phyloP scores from a whole-genome alignment of 2,329 filamentous ascomycete genomes.

The Xylaria polymorpha region DNA sequence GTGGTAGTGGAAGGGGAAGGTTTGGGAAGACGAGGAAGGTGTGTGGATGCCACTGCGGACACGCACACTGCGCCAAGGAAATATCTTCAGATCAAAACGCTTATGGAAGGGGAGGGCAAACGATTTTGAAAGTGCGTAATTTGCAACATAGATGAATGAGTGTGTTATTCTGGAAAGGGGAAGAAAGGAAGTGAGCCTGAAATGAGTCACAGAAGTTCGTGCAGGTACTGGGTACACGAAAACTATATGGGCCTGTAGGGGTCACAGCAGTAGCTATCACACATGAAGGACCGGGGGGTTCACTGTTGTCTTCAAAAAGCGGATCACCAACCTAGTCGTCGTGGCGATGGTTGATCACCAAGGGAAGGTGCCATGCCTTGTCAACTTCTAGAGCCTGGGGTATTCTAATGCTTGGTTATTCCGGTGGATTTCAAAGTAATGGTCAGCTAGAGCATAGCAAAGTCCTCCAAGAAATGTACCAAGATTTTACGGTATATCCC shows the following conservation, averaged over 20 bases:
- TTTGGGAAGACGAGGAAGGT: conserved; percentile 1
- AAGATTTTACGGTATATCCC: too few species aligned
- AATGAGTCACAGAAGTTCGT: background rate
- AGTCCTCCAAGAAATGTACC: background rate
- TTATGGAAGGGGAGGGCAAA: background rate
- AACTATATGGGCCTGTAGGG: background rate
- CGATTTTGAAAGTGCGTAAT: background rate
- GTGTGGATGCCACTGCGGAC: background rate
- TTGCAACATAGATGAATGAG: background rate
- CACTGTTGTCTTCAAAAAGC: background rate
- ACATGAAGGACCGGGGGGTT: background rate
- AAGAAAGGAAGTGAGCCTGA: conserved; percentile 1
- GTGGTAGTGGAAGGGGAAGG: background rate
- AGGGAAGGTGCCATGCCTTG: too few species aligned
- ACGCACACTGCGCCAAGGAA: background rate
- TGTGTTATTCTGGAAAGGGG: background rate
- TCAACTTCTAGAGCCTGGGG: too few species aligned
- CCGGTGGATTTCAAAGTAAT: background rate
- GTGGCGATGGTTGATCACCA: conserved; percentile 7
- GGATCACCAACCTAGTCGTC: conserved; percentile 27
- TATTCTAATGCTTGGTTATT: background rate
- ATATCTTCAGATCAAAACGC: background rate
- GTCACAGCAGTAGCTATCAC: background rate
- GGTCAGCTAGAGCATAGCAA: background rate
- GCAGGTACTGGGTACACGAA: conserved; percentile 8